A percentile compares a stretch with the other conserved stretches of the same genome.
Evolutionary conservation across 2,329 filamentous ascomycete species (phyloP).

Genomic region (Penicillium sp.): DNA sequence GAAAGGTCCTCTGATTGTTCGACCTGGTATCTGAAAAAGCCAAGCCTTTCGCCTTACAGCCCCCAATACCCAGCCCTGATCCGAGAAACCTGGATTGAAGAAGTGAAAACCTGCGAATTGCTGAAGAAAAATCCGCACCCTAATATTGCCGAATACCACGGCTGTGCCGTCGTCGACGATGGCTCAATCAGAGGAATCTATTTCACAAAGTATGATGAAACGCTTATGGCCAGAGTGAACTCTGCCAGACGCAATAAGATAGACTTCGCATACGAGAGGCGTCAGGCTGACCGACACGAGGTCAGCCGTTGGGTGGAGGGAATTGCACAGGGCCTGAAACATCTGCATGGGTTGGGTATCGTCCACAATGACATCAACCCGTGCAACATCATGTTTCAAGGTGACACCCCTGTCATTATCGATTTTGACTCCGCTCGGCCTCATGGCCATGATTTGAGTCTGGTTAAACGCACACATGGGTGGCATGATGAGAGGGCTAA

Average conservation of each 20-base stretch:
- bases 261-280: neutral
- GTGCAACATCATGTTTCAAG: constrained; percentile 80
- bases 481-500: constrained; percentile 2
- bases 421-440: constrained; percentile 14
- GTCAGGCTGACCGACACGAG: neutral
- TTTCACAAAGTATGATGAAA: constrained; percentile 6
- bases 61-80: neutral
- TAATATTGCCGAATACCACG: constrained; percentile 8
- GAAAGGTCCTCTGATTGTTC: neutral
- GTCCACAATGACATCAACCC: constrained; percentile 92
- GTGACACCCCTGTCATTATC: constrained; percentile 23
- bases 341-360: constrained; percentile 79
- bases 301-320: constrained; percentile 16
- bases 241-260: neutral
- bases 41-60: constrained; percentile 3
- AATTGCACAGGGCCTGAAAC: constrained; percentile 61
- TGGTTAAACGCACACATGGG: constrained; percentile 4
- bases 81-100: neutral
- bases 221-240: constrained; percentile 4
- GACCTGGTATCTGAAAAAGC: constrained; percentile 1
- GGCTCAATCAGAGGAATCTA: constrained; percentile 1
- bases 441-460: neutral
- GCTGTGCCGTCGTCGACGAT: constrained; percentile 1
- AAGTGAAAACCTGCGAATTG: constrained; percentile 5
- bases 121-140: constrained; percentile 1